Conservation (phyloP, 176 grass and related monocot genomes). For the Chloris gayana region DNA sequence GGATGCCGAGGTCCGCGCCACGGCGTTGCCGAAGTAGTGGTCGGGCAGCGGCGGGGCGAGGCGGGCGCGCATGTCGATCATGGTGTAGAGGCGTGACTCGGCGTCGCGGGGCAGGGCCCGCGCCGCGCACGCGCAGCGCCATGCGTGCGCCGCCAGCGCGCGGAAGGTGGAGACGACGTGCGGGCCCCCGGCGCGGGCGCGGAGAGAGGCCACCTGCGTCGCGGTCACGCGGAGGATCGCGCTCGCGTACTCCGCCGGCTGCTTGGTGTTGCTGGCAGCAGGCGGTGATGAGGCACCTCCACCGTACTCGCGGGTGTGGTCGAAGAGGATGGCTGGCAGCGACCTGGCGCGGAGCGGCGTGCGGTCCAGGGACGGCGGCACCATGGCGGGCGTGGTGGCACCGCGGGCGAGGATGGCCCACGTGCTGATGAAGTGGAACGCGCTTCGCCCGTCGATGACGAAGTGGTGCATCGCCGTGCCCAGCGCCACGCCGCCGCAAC, state of each 20-base stretch:
- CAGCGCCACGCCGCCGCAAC: slow-evolving; percentile 57
- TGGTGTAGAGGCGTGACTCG: slow-evolving; percentile 47
- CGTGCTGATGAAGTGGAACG: slow-evolving; percentile 59
- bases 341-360: slow-evolving; percentile 48
- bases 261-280: neutral
- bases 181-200: slow-evolving; percentile 1
- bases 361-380: slow-evolving; percentile 45
- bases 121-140: slow-evolving; percentile 60
- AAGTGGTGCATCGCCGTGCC: slow-evolving; percentile 68
- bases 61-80: slow-evolving; percentile 55
- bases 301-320: slow-evolving; percentile 52
- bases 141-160: slow-evolving; percentile 45
- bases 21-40: slow-evolving; percentile 60
- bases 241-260: neutral
- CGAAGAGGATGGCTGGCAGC: slow-evolving; percentile 11
- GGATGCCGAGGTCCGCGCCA: slow-evolving; percentile 34
- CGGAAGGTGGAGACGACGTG: slow-evolving; percentile 40
- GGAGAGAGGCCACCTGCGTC: slow-evolving; percentile 36
- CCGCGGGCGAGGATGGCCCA: slow-evolving; percentile 57
- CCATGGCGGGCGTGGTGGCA: neutral
- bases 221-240: slow-evolving; percentile 46
- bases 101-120: slow-evolving; percentile 32
- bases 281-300: neutral
- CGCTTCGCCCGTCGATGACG: slow-evolving; percentile 55
- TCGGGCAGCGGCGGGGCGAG: slow-evolving; percentile 44